Conservation (phyloP, 352 stramenopile genomes). For the Peronospora belbahrii region DNA sequence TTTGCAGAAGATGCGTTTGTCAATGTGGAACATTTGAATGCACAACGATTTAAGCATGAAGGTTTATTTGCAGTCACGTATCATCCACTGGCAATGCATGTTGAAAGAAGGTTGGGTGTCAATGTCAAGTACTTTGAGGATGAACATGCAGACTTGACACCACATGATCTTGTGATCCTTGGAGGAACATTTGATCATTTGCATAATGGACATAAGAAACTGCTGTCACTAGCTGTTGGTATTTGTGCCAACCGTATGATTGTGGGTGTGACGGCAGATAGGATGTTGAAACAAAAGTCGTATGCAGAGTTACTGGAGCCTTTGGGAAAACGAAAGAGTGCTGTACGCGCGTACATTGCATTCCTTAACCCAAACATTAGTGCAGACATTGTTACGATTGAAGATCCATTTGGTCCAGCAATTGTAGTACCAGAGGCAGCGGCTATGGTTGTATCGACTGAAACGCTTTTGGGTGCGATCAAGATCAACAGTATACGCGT, state of each 20-base stretch:
- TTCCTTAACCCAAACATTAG: conserved; percentile 60
- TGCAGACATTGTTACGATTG: conserved; percentile 66
- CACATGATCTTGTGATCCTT: conserved; percentile 55
- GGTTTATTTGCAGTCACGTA: conserved; percentile 57
- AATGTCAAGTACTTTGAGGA: conserved; percentile 77
- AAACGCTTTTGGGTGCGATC: conserved; percentile 64
- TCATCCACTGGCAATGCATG: conserved; percentile 46
- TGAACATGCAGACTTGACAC: conserved; percentile 40
- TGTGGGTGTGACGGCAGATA: conserved; percentile 72
- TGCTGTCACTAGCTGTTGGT: conserved; percentile 68
- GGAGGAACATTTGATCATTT: conserved; percentile 88
- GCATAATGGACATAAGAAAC: conserved; percentile 88
- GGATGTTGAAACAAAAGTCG: conserved; percentile 74
- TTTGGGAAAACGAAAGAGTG: conserved; percentile 43
- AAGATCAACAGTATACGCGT: conserved; percentile 81
- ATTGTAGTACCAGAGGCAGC: conserved; percentile 61
- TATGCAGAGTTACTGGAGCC: conserved; percentile 67
- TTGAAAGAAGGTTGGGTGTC: conserved; percentile 35
- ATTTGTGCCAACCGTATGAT: conserved; percentile 47
- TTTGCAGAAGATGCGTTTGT: conserved; percentile 54
- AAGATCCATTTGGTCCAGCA: conserved; percentile 80
- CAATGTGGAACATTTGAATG: conserved; percentile 60
- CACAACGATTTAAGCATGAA: conserved; percentile 46
- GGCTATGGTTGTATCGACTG: conserved; percentile 80
- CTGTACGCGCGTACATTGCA: conserved; percentile 49